Percentiles rank a stretch among this genome's conserved stretches.
Evolutionary conservation across 140 eudicot species (phyloP).

Genomic region (Erigeron philadelphicus): DNA sequence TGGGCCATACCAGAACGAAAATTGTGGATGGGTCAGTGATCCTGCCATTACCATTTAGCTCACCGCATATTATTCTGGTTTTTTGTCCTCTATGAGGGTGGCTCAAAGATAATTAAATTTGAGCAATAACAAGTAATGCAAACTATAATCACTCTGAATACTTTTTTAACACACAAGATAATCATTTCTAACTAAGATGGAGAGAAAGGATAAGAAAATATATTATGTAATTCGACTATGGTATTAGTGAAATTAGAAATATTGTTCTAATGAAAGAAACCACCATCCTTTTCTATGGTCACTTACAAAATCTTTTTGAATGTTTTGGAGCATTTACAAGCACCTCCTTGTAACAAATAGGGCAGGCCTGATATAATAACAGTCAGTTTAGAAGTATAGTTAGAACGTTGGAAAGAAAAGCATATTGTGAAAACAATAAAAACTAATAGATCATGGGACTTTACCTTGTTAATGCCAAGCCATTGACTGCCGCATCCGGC

Average conservation of each 20-base stretch:
- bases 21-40: no score
- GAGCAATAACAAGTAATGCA: slow-evolving; percentile 17
- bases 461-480: slow-evolving; percentile 93
- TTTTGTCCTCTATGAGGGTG: neutral
- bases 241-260: slow-evolving; percentile 21
- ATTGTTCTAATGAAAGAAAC: slow-evolving; percentile 22
- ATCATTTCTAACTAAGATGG: slow-evolving; percentile 22
- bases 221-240: slow-evolving; percentile 1
- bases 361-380: slow-evolving; percentile 72
- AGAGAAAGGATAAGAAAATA: slow-evolving; percentile 3
- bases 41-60: no score
- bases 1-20: no score
- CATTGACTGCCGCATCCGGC: slow-evolving; percentile 72
- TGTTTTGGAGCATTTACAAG: slow-evolving; percentile 40
- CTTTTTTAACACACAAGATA: slow-evolving; percentile 36
- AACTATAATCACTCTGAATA: slow-evolving; percentile 33
- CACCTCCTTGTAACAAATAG: slow-evolving; percentile 88
- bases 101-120: neutral
- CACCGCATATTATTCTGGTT: no score
- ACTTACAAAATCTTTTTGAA: slow-evolving; percentile 36
- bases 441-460: neutral
- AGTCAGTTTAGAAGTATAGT: slow-evolving; percentile 12
- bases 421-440: neutral
- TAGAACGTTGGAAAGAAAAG: neutral
- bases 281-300: slow-evolving; percentile 24